phyloP scores from a whole-genome alignment of 805 yeast genomes.

The Starmerella lactis-condensi region DNA sequence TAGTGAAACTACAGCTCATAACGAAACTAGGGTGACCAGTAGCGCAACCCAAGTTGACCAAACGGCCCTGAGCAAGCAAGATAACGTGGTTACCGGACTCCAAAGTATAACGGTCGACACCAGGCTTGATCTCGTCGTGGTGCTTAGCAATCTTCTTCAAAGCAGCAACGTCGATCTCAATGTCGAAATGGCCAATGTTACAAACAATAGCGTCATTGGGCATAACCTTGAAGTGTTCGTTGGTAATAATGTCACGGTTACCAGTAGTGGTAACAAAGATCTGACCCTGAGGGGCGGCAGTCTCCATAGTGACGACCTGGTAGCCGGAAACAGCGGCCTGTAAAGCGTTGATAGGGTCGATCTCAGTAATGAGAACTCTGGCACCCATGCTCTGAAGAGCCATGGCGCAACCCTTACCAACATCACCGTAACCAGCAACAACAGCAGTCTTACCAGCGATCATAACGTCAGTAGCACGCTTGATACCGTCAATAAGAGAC shows the following conservation, averaged over 20 bases:
- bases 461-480: slow-evolving; percentile 99
- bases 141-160: slow-evolving; percentile 83
- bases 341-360: slow-evolving; percentile 96
- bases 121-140: slow-evolving; percentile 95
- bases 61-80: slow-evolving; percentile 96
- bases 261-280: slow-evolving; percentile 98
- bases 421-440: slow-evolving; percentile 99
- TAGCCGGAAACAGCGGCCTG: slow-evolving; percentile 99
- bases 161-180: slow-evolving; percentile 99
- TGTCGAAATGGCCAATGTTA: slow-evolving; percentile 98
- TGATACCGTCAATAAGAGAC: slow-evolving; percentile 94
- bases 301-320: slow-evolving; percentile 90
- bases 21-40: slow-evolving; percentile 98
- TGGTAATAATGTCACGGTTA: slow-evolving; percentile 92
- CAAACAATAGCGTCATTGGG: slow-evolving; percentile 99
- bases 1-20: slow-evolving; percentile 98
- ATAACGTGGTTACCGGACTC: slow-evolving; percentile 80
- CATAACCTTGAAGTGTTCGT: slow-evolving; percentile 73
- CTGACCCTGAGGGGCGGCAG: slow-evolving; percentile 84
- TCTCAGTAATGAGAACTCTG: slow-evolving; percentile 89
- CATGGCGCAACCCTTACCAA: slow-evolving; percentile 99
- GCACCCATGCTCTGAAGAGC: slow-evolving; percentile 99
- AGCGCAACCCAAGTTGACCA: slow-evolving; percentile 98
- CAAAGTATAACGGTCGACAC: slow-evolving; percentile 92
- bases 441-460: slow-evolving; percentile 98